These are phyloP conservation scores for Aphanomyces euteiches DNA, from an alignment of 352 stramenopile genomes.

Conservation along the genomic window DNA sequence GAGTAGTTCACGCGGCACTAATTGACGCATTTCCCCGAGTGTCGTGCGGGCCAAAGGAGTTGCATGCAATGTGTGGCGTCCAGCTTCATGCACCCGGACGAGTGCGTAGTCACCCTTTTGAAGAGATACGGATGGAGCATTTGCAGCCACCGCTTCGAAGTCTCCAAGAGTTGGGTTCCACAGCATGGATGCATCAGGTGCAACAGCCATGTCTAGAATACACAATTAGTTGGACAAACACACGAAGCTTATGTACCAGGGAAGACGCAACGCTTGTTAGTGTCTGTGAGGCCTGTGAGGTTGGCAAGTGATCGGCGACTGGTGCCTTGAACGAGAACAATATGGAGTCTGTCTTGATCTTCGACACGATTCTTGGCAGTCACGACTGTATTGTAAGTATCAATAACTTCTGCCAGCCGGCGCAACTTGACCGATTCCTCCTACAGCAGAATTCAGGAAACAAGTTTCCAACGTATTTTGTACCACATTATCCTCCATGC, in stretches of 20 bases:
- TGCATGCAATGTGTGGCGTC: constrained; percentile 77
- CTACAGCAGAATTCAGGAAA: not conserved
- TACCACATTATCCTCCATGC: constrained; percentile 94
- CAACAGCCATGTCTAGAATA: constrained; percentile 11
- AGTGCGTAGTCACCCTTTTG: constrained; percentile 78
- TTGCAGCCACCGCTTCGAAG: not conserved
- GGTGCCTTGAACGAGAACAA: constrained; percentile 95
- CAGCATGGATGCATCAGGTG: constrained; percentile 8
- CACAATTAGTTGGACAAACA: not conserved
- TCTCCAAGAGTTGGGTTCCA: not conserved
- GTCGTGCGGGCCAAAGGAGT: constrained; percentile 73
- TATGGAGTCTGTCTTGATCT: constrained; percentile 89
- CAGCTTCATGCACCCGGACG: constrained; percentile 72
- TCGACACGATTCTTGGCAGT: constrained; percentile 88
- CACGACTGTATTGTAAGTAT: constrained; percentile 89
- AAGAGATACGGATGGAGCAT: constrained; percentile 33
- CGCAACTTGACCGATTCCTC: constrained; percentile 90
- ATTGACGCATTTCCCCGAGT: constrained; percentile 52
- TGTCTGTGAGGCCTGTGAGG: constrained; percentile 83
- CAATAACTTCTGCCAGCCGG: constrained; percentile 95
- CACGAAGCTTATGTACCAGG: constrained; percentile 37
- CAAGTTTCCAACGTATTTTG: not conserved
- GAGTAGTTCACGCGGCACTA: constrained; percentile 54
- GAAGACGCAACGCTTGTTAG: constrained; percentile 88
- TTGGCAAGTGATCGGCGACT: constrained; percentile 79